Evolutionary conservation across 345 rosid species (phyloP), one percentile per base, ranked within the genome.

Genomic region (Gynandropsis gynandra): DNA sequence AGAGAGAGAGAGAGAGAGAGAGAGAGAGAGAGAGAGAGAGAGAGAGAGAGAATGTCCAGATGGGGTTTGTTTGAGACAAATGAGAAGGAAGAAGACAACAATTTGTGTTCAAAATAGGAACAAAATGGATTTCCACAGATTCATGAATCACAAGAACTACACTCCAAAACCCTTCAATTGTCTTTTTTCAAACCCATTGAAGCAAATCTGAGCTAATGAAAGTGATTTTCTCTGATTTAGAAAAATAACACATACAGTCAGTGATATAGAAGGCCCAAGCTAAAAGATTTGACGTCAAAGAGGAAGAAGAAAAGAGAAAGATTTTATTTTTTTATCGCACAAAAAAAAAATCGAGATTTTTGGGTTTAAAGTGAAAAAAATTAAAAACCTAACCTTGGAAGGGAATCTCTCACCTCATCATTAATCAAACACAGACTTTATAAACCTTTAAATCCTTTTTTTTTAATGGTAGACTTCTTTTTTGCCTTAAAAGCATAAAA

Each of bases 401-500:
- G 47, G 50, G 47, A 46, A 32, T 51, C 16, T 44, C 16, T 59
- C 46, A 66, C 34, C 44, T 51, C 58, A 52, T 61, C 58, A 36
- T 36, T 9, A 61, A 27, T 24, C 29, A 2, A 24, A 24, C 29
- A 24, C 29, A 2, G 29, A 2, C 29, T 24, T 24, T 24, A 66
- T 61, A 66, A 54, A 65, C 61, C 66, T 52, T 55, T 19, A 53
- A 37, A 51, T 74, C 35, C n/a, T n/a, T n/a, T 51, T 74, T 80
- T 47, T 50, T 58, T 34, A 64, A 54, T 45, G 50, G 61, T 27
- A 52, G 29, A 40, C 29, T 19, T 51, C 42, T 44, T 73, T 69
- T 65, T 59, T 46, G 78, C 80, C 71, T 82, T 49, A 74, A 77
- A 85, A 79, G 85, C 71, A 56, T 9, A 75, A 54, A 58, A 64